These are phyloP conservation scores for Xylaria hypoxylon DNA, from an alignment of 2,329 filamentous ascomycete genomes.

Conservation along the genomic window DNA sequence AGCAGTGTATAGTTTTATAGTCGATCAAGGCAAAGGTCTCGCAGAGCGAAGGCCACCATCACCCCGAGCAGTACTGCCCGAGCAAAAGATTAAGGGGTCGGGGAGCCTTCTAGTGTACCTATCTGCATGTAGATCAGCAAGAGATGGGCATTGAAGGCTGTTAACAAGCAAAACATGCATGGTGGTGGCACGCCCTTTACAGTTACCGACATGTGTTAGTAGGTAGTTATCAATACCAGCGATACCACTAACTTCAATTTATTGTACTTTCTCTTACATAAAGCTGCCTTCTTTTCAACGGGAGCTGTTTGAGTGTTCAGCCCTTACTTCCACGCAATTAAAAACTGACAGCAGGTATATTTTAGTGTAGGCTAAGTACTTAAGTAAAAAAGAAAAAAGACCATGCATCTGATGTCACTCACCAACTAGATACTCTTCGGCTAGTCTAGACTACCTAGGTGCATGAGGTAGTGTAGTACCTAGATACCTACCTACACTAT, in stretches of 20 bases:
- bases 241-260: too few relatives aligned
- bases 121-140: neutral
- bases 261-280: neutral
- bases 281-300: neutral
- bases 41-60: constrained; percentile 1
- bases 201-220: too few relatives aligned
- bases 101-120: neutral
- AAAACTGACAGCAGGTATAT: neutral
- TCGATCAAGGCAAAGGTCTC: neutral
- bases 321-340: neutral
- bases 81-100: neutral
- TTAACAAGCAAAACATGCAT: neutral
- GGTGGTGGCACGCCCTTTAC: neutral
- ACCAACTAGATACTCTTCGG: neutral
- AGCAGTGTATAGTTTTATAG: neutral
- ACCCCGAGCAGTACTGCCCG: too few relatives aligned
- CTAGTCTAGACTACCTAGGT: neutral
- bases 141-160: too few relatives aligned
- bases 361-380: neutral
- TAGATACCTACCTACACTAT: too few relatives aligned
- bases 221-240: too few relatives aligned
- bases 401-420: constrained; percentile 30
- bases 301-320: neutral
- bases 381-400: constrained; percentile 15
- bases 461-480: too few relatives aligned